Conservation (phyloP, 192 early-diverging fungal species). For the Chytriomyces sp. region DNA sequence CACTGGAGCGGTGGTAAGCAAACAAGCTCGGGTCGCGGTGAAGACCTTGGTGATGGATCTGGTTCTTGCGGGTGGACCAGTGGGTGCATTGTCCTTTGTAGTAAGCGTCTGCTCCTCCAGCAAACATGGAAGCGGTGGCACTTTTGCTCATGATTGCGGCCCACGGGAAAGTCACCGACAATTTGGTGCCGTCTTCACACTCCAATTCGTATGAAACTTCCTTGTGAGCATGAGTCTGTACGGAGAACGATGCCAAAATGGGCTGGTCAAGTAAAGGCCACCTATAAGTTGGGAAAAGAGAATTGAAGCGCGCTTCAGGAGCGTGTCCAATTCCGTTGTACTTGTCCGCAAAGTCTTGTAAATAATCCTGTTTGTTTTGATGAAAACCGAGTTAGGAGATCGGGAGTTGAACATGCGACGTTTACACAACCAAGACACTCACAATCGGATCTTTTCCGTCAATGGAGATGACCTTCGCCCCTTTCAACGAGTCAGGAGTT, state of each 20-base stretch:
- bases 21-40: background rate
- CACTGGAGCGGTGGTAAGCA: background rate
- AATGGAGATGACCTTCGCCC: background rate
- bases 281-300: background rate
- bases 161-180: background rate
- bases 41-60: background rate
- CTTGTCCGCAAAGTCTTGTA: conserved; percentile 23
- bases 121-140: background rate
- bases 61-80: background rate
- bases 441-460: conserved; percentile 7
- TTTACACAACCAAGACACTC: background rate
- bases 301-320: conserved; percentile 24
- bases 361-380: conserved; percentile 3
- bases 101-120: background rate
- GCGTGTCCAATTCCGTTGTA: conserved; percentile 4
- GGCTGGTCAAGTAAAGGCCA: background rate
- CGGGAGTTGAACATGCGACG: background rate
- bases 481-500: background rate
- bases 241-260: background rate
- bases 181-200: background rate
- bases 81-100: background rate
- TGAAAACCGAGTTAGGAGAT: background rate
- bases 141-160: background rate
- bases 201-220: background rate
- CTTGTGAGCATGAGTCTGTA: background rate